phyloP scores from a whole-genome alignment of 1,139 yeast genomes.

The Candida sp. region DNA sequence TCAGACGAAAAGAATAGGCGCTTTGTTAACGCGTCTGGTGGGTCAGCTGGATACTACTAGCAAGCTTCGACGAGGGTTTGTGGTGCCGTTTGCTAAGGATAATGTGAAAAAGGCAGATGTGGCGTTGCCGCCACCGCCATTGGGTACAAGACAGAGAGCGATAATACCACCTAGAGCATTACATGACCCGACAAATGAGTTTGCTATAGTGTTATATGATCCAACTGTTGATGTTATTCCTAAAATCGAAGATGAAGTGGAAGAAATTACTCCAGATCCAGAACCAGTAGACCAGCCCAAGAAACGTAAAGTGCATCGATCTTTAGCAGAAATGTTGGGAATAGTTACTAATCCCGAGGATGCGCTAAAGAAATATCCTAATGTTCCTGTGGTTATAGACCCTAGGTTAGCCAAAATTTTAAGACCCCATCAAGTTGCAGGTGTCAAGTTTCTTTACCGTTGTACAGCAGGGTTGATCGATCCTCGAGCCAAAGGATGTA shows the following conservation, averaged over 20 bases:
- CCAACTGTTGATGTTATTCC: constrained; percentile 82
- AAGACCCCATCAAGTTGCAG: constrained; percentile 96
- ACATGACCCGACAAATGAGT: constrained; percentile 91
- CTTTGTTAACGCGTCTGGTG: constrained; percentile 44
- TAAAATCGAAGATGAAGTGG: constrained; percentile 38
- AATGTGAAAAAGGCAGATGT: constrained; percentile 22
- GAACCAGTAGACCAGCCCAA: constrained; percentile 4
- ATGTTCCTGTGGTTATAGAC: constrained; percentile 96
- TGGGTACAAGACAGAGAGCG: constrained; percentile 75
- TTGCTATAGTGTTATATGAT: constrained; percentile 92
- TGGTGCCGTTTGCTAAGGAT: constrained; percentile 47
- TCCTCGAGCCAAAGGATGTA: constrained; percentile 89
- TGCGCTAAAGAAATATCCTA: constrained; percentile 53
- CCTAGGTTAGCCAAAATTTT: constrained; percentile 81
- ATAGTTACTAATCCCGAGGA: constrained; percentile 53
- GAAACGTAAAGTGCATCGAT: constrained; percentile 48
- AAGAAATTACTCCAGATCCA: constrained; percentile 15
- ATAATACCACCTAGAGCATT: constrained; percentile 81
- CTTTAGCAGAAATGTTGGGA: constrained; percentile 82
- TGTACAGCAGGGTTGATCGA: constrained; percentile 91
- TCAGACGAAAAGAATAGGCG: constrained; percentile 40
- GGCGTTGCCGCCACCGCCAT: constrained; percentile 62
- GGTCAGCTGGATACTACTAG: constrained; percentile 26
- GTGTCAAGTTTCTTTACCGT: constrained; percentile 84
- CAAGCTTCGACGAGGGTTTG: constrained; percentile 37